These are phyloP conservation scores for Pythium folliculosum DNA, from an alignment of 352 stramenopile genomes.

Conservation along the genomic window DNA sequence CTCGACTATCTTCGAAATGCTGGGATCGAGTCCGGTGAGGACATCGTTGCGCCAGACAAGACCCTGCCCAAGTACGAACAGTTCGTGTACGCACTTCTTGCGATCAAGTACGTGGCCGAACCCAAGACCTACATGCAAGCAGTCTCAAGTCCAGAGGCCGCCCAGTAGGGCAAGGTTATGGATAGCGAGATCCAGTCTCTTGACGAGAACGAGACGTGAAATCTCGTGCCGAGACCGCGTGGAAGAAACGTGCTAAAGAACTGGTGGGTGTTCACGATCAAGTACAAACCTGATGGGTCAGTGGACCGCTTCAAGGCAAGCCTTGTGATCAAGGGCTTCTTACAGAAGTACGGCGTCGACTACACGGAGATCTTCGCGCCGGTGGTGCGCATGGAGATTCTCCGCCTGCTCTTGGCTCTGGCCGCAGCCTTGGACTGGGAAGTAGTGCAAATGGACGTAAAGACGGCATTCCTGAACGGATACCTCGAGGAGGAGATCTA, in stretches of 20 bases:
- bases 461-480: conserved; percentile 25
- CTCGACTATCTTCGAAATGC: too few relatives aligned
- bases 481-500: conserved; percentile 22
- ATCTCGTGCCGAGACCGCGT: background rate
- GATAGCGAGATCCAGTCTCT: conserved; percentile 18
- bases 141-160: too few relatives aligned
- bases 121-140: too few relatives aligned
- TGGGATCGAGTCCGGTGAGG: too few relatives aligned
- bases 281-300: conserved; percentile 2
- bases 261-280: conserved; percentile 4
- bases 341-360: background rate
- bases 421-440: background rate
- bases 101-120: conserved; percentile 19
- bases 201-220: conserved; percentile 16
- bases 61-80: too few relatives aligned
- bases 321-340: background rate
- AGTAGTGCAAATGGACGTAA: conserved; percentile 25
- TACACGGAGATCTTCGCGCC: conserved; percentile 8
- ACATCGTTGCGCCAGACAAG: too few relatives aligned
- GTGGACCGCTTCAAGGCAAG: background rate
- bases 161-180: conserved; percentile 11
- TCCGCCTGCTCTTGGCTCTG: conserved; percentile 1
- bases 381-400: conserved; percentile 3
- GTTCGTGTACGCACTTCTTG: too few relatives aligned
- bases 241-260: conserved; percentile 20